phyloP scores from a whole-genome alignment of 2,329 filamentous ascomycete species.

The Ophidiomyces ophidiicola region DNA sequence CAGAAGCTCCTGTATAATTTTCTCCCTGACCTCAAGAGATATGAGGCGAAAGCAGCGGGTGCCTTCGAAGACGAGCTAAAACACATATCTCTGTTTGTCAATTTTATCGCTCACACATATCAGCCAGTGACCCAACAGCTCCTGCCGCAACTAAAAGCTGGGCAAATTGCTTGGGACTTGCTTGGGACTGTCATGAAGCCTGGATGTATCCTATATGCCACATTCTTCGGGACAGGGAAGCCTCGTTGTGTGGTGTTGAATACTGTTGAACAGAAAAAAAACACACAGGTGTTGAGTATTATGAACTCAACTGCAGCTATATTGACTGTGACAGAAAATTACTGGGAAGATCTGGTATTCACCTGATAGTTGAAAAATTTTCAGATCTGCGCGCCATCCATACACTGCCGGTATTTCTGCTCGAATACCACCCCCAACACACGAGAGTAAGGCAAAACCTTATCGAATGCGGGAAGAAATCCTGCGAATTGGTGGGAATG shows the following conservation, averaged over 20 bases:
- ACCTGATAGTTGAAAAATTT: constrained; percentile 20
- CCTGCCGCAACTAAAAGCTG: neutral
- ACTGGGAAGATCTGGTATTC: constrained; percentile 13
- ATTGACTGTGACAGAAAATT: neutral
- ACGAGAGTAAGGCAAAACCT: constrained; percentile 19
- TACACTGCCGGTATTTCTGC: constrained; percentile 23
- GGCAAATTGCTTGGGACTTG: neutral
- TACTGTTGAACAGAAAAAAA: neutral
- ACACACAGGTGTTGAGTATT: neutral
- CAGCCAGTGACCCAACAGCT: neutral
- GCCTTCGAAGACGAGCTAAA: neutral
- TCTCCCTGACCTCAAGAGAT: neutral
- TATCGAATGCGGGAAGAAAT: constrained; percentile 21
- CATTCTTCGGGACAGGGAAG: neutral
- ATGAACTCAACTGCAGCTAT: neutral
- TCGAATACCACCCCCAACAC: constrained; percentile 20
- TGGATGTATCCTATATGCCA: neutral
- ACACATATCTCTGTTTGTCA: neutral
- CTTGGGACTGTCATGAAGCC: neutral
- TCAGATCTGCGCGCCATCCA: constrained; percentile 22
- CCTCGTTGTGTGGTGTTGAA: neutral
- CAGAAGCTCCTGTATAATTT: constrained; percentile 2
- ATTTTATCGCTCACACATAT: neutral
- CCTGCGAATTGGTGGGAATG: constrained; percentile 17
- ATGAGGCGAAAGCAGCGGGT: neutral